Evolutionary conservation across 75 land plant species (phyloP), one percentile per base, ranked within the genome.

Genomic region (Adiantum capillusveneris): DNA sequence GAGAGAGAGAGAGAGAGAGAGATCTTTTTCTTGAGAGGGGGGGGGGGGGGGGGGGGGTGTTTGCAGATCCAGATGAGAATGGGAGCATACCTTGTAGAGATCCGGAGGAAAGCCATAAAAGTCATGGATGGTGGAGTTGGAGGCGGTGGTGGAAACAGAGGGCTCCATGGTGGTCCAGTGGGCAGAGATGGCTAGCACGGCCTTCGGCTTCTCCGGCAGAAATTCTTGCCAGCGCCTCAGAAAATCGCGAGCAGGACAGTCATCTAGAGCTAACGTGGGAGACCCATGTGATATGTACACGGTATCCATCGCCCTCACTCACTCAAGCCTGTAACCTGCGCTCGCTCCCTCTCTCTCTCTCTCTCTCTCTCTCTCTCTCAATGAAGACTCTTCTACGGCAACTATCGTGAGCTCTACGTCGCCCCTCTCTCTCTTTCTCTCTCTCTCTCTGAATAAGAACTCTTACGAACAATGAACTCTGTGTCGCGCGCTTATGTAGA

Each of bases 231-330:
- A 81, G 0, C 74, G 26, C 53, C 73, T 24, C 25, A 86, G 42
- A 64, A 90, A 90, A 25, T 39, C 56, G 59, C 96, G 71, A 11
- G 79, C 81, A 59, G 81, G 81, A 16, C 62, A 14, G 30, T 77
- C 69, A 52, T 80, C 82, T 36, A 86, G 65, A 7, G 81, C 60
- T 48, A 87, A 61, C 65, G 71, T 79, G 29, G 88, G 97, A 6
- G 85, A 79, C 11, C 92, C 97, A 60, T 91, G 97, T 0, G 92
- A 87, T 25, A 91, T 72, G 83, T 60, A 91, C 63, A 74, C 84
- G 27, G 88, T 72, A n/a, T 76, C 73, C 72, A 69, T 62, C 37
- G n/a, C n/a, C n/a, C n/a, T n/a, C n/a, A n/a, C n/a, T n/a, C n/a
- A n/a, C n/a, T n/a, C n/a, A n/a, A n/a, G n/a, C n/a, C n/a, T n/a